Conservation (phyloP, 192 early-diverging fungal genomes). For the Obelidium mucronatum region DNA sequence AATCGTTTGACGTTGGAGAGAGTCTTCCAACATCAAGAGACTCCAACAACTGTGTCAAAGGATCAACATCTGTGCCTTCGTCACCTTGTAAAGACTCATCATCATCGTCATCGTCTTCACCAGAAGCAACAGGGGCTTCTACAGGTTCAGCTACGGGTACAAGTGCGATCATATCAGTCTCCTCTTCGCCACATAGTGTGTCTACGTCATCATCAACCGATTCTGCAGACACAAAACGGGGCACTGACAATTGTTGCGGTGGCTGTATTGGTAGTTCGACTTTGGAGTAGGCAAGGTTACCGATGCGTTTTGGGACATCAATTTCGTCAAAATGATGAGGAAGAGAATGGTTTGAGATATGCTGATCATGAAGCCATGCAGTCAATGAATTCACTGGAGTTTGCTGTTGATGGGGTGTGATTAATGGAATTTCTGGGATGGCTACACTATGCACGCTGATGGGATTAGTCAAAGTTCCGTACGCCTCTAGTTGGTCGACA, state of each 20-base stretch:
- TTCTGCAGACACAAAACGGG: background rate
- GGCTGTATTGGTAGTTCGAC: too few species aligned
- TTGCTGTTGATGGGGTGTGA: background rate
- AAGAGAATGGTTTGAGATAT: too few species aligned
- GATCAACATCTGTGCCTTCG: background rate
- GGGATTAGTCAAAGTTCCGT: too few species aligned
- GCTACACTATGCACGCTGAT: too few species aligned
- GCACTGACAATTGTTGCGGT: background rate
- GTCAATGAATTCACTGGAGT: background rate
- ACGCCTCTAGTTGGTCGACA: too few species aligned
- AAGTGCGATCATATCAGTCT: background rate
- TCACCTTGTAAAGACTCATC: background rate
- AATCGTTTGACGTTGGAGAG: too few species aligned
- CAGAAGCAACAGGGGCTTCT: background rate
- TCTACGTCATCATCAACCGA: background rate
- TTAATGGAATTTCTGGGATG: too few species aligned
- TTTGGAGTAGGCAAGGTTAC: background rate
- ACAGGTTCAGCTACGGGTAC: background rate
- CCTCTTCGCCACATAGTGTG: conserved; percentile 11
- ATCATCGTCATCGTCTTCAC: conserved; percentile 11
- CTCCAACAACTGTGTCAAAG: background rate
- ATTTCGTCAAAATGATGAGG: too few species aligned
- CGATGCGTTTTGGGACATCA: background rate
- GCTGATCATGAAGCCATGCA: too few species aligned
- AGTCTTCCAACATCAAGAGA: background rate